Evolutionary conservation across 495 filamentous ascomycete genomes (phyloP).

Genomic region (Tricharina praecox): DNA sequence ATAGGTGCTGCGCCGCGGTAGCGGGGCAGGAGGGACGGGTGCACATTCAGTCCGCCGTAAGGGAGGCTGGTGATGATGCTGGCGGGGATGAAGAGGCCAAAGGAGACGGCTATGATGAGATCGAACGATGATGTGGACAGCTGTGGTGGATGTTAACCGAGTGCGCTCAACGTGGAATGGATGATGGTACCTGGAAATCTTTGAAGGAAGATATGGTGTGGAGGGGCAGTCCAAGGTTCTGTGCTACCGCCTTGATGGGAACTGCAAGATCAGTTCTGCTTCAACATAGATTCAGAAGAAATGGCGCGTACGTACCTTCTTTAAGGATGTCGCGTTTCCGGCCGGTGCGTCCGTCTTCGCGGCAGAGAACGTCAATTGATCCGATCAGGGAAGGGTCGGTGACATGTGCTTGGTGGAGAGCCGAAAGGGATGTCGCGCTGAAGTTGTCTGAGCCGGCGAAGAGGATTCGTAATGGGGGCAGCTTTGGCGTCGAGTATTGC

Average conservation of each 20-base stretch:
- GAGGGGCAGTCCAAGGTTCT: constrained; percentile 43
- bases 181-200: constrained; percentile 48
- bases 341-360: constrained; percentile 57
- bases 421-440: constrained; percentile 61
- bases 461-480: constrained; percentile 60
- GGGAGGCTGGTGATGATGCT: constrained; percentile 47
- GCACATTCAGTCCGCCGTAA: constrained; percentile 84
- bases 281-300: neutral
- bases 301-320: constrained; percentile 38
- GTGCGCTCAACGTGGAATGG: too few relatives aligned
- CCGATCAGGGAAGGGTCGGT: constrained; percentile 40
- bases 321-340: constrained; percentile 53
- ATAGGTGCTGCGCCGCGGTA: constrained; percentile 45
- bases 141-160: too few relatives aligned
- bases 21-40: constrained; percentile 76
- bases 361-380: constrained; percentile 77
- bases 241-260: constrained; percentile 52
- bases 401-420: constrained; percentile 45
- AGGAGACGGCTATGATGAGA: constrained; percentile 87
- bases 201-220: constrained; percentile 66
- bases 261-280: constrained; percentile 33
- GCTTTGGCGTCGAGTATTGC: neutral
- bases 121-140: constrained; percentile 38
- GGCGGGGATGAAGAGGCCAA: constrained; percentile 73
- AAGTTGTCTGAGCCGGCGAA: constrained; percentile 94